Conservation (phyloP, 345 rosid species). For the Clarkia xantiana region DNA sequence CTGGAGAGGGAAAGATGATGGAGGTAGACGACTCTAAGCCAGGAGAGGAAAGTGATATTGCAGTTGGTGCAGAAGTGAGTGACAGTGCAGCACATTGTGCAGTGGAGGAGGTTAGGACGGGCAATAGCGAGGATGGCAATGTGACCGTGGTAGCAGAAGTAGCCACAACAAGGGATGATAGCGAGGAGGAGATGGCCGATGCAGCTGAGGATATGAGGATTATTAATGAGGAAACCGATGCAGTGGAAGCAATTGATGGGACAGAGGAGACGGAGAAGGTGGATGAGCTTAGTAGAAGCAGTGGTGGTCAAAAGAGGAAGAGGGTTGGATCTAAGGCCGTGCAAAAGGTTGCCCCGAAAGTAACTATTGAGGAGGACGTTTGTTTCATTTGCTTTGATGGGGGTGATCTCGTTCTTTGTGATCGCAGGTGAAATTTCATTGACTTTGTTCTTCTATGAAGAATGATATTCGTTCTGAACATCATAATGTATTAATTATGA, state of each 20-base stretch:
- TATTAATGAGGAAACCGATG: conserved; percentile 7
- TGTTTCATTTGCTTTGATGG: conserved; percentile 98
- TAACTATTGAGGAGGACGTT: conserved; percentile 86
- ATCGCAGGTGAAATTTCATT: conserved; percentile 53
- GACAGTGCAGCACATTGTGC: not conserved
- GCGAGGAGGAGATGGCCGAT: not conserved
- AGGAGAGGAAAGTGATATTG: conserved; percentile 11
- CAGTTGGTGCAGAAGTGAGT: not conserved
- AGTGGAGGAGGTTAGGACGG: no score
- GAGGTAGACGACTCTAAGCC: conserved; percentile 7
- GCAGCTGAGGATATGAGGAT: not conserved
- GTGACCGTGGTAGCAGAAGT: not conserved
- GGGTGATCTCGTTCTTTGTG: conserved; percentile 89
- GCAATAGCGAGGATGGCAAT: not conserved
- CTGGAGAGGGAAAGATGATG: not conserved
- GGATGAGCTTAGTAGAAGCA: conserved; percentile 32
- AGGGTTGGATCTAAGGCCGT: conserved; percentile 35
- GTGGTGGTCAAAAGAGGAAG: conserved; percentile 58
- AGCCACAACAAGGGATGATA: not conserved
- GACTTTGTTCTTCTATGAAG: no score
- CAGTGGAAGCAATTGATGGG: conserved; percentile 13
- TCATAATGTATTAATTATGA: conserved; percentile 1
- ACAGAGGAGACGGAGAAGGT: conserved; percentile 16
- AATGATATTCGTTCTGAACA: not conserved
- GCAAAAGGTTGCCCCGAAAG: conserved; percentile 32